A percentile compares a stretch with the other conserved stretches of the same genome.
Conservation (phyloP, 441 rosid species). For the California macrophylla region DNA sequence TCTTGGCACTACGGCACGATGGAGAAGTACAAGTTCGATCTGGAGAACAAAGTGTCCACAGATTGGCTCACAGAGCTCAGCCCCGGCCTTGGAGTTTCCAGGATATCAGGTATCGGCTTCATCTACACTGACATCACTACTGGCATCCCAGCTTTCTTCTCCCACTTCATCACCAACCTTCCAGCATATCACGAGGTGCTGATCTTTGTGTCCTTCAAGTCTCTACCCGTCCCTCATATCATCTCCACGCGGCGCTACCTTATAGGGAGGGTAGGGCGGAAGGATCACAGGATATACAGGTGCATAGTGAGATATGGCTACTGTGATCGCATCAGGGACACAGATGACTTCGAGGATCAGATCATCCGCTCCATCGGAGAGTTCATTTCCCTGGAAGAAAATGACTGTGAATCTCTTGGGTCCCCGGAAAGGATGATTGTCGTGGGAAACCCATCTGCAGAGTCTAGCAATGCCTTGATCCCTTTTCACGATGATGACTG, state of each 20-base stretch:
- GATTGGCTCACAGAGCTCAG: slow-evolving; percentile 51
- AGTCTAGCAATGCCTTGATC: slow-evolving; percentile 25
- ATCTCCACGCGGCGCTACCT: slow-evolving; percentile 33
- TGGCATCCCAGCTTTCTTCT: slow-evolving; percentile 61
- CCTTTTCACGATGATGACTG: slow-evolving; percentile 18
- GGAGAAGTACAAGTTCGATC: slow-evolving; percentile 55
- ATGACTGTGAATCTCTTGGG: slow-evolving; percentile 22
- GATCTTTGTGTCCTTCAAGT: slow-evolving; percentile 57
- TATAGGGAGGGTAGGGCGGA: slow-evolving; percentile 44
- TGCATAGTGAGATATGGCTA: slow-evolving; percentile 59
- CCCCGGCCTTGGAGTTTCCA: slow-evolving; percentile 45
- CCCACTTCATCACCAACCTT: slow-evolving; percentile 53
- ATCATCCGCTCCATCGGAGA: slow-evolving; percentile 43
- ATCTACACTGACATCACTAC: slow-evolving; percentile 42
- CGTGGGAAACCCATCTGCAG: slow-evolving; percentile 24
- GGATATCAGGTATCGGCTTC: slow-evolving; percentile 56
- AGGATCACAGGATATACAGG: slow-evolving; percentile 35
- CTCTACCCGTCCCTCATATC: slow-evolving; percentile 44
- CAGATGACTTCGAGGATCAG: slow-evolving; percentile 47
- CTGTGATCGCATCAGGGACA: slow-evolving; percentile 38
- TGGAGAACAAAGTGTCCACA: slow-evolving; percentile 49
- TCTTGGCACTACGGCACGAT: slow-evolving; percentile 56
- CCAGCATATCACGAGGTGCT: slow-evolving; percentile 63
- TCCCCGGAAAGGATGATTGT: slow-evolving; percentile 33
- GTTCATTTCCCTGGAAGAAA: slow-evolving; percentile 45